Base-by-base conservation (phyloP, 495 filamentous ascomycete genomes). In the Hypoxylon subgilvum region DNA sequence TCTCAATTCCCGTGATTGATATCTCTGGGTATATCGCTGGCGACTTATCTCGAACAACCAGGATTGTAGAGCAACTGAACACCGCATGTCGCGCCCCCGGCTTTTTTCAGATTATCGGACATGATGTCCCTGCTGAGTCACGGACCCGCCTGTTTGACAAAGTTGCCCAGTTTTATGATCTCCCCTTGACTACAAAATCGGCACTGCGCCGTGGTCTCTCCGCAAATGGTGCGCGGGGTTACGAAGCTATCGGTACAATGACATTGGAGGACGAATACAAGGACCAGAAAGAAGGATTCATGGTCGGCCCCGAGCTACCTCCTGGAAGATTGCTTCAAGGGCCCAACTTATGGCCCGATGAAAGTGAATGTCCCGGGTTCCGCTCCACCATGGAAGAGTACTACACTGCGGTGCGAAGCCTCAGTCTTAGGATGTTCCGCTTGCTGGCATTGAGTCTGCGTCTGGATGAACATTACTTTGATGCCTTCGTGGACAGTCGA, bases 61-160 rank as follows among this genome's bases (percentile, higher is more conserved):
- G 42, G 14, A 63, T 69, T 17, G 59, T 43, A 2, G 34, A 52
- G n/a, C 34, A 62, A 52, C 27, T 85, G 18, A 70, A 69, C 25
- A 70, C 76, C 35, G 82, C 81, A 1, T 83, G 80, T 52, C 73
- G 72, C 1, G 65, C 73, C 3, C 78, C 81, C 16, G 82, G 83
- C 0, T 86, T 86, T 61, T 84, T 86, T 61, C 81, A 83, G 23
- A 75, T 84, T 21, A 73, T 73, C 35, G 72, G 70, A 13, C 66
- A 68, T 19, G 72, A 74, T 2, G 72, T 85, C 14, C 59, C 79
- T 2, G 30, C 65, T 1, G 57, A 71, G 1, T 52, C 76, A 18
- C 71, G 54, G 14, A 25, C 21, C 12, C 58, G 54, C 10, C 47
- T 69, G 2, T 52, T 66, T 30, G 23, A 16, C 2, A 51, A 54